phyloP scores from a whole-genome alignment of 2,329 filamentous ascomycete genomes.

The Diaporthe sp. region DNA sequence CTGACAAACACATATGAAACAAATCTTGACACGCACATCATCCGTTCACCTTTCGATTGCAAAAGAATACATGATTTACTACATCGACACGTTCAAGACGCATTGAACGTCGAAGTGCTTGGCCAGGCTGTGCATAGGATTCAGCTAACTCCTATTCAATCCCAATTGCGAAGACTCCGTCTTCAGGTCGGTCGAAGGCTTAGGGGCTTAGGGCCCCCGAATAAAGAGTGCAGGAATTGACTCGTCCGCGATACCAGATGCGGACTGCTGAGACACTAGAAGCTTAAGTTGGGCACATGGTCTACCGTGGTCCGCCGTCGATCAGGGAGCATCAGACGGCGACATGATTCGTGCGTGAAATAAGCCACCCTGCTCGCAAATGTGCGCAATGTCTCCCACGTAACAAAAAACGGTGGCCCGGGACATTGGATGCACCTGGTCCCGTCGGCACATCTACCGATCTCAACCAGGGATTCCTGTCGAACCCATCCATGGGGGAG shows the following conservation, averaged over 20 bases:
- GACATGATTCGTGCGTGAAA: constrained; percentile 29
- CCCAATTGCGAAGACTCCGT: neutral
- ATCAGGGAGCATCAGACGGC: constrained; percentile 25
- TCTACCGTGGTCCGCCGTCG: constrained; percentile 13
- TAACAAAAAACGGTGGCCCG: neutral
- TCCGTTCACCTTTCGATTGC: neutral
- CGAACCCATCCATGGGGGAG: neutral
- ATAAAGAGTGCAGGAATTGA: constrained; percentile 8
- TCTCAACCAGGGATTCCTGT: constrained; percentile 6
- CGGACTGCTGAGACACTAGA: constrained; percentile 28
- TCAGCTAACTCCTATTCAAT: neutral
- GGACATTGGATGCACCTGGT: neutral
- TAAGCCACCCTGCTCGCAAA: neutral
- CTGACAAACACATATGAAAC: constrained; percentile 10
- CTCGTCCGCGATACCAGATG: constrained; percentile 20
- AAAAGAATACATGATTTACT: too few species aligned
- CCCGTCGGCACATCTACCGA: constrained; percentile 20
- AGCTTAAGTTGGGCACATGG: neutral
- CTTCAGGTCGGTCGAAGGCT: too few species aligned
- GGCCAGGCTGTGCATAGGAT: neutral
- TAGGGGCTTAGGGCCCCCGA: neutral
- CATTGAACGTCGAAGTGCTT: neutral
- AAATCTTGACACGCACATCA: constrained; percentile 5
- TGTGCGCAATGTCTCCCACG: neutral
- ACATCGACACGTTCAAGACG: neutral